phyloP scores from a whole-genome alignment of 2,329 filamentous ascomycete species.

The Trichoderma simmonsii region DNA sequence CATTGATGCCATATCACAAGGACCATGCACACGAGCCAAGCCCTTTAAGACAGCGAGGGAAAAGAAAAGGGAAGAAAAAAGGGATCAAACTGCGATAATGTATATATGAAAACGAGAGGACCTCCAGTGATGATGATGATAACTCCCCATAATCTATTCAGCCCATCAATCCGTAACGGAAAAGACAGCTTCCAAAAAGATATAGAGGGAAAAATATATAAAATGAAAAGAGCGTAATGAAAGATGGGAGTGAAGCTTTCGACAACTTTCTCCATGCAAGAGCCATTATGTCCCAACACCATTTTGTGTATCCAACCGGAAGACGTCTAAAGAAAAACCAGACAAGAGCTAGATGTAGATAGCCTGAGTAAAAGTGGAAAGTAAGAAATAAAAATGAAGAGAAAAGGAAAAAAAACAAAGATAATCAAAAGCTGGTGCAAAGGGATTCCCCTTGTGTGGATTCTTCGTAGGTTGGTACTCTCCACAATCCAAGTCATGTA shows the following conservation, averaged over 20 bases:
- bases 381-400: neutral
- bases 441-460: neutral
- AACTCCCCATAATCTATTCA: neutral
- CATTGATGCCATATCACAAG: neutral
- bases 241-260: neutral
- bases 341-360: slow-evolving; percentile 1
- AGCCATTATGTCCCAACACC: slow-evolving; percentile 14
- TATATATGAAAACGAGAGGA: slow-evolving; percentile 9
- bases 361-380: slow-evolving; percentile 2
- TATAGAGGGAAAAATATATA: neutral
- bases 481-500: slow-evolving; percentile 1
- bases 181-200: neutral
- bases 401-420: slow-evolving; percentile 16
- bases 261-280: slow-evolving; percentile 10
- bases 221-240: slow-evolving; percentile 16
- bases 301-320: slow-evolving; percentile 17
- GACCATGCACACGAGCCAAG: neutral
- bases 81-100: neutral
- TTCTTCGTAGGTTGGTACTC: neutral
- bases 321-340: slow-evolving; percentile 12
- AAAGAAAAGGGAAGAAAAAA: neutral
- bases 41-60: neutral
- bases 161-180: neutral
- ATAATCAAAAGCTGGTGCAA: neutral
- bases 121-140: slow-evolving; percentile 10